A percentile compares a stretch with the other conserved stretches of the same genome.
Conservation (phyloP, 1,284 basidiomycete species). For the Mycena sp. region DNA sequence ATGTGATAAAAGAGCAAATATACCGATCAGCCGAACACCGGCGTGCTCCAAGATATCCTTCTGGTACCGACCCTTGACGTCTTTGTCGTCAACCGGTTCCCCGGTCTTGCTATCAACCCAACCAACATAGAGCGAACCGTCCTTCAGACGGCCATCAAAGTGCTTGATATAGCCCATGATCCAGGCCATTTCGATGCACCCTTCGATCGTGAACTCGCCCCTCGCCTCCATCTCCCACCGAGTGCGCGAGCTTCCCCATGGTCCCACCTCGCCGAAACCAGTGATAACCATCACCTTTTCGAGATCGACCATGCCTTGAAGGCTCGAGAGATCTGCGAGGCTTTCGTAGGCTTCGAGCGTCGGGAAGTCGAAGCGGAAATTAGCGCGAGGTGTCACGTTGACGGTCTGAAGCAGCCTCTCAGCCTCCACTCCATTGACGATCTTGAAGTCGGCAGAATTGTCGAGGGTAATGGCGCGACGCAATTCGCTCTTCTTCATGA, state of each 20-base stretch:
- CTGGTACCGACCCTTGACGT: slow-evolving; percentile 93
- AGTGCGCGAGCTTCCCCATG: slow-evolving; percentile 98
- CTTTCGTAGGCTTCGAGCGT: slow-evolving; percentile 74
- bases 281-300: slow-evolving; percentile 97
- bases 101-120: slow-evolving; percentile 97
- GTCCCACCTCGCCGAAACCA: slow-evolving; percentile 98
- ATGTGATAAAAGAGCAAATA: slow-evolving; percentile 42
- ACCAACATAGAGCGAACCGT: slow-evolving; percentile 92
- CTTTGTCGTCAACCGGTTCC: slow-evolving; percentile 99
- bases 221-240: slow-evolving; percentile 99
- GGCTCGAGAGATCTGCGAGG: slow-evolving; percentile 78
- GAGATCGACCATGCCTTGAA: slow-evolving; percentile 91
- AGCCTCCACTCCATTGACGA: slow-evolving; percentile 90
- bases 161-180: slow-evolving; percentile 99
- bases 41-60: slow-evolving; percentile 93
- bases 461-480: slow-evolving; percentile 94
- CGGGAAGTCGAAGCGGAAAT: slow-evolving; percentile 97
- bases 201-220: slow-evolving; percentile 95
- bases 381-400: slow-evolving; percentile 93
- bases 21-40: slow-evolving; percentile 96
- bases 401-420: slow-evolving; percentile 95
- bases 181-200: slow-evolving; percentile 99
- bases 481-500: slow-evolving; percentile 87
- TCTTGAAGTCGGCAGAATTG: slow-evolving; percentile 95
- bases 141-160: slow-evolving; percentile 95